phyloP scores from a whole-genome alignment of 306 rosid species.

The Acacia melanoxylon region DNA sequence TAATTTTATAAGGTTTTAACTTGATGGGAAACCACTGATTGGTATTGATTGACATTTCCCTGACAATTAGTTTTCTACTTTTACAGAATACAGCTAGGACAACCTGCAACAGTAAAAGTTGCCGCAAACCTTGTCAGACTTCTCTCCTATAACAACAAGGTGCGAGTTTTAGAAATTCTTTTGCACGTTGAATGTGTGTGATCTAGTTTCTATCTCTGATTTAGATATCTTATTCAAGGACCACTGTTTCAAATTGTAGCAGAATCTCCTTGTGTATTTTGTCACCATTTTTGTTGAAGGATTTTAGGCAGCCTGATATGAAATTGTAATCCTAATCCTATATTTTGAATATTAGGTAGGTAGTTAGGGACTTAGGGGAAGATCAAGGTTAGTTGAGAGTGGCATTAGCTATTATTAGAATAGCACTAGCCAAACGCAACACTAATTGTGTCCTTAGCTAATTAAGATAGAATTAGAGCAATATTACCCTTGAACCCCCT shows the following conservation, averaged over 20 bases:
- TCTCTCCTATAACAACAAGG: conserved; percentile 88
- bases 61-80: conserved; percentile 18
- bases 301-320: not conserved
- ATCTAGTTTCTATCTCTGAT: not conserved
- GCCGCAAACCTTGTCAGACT: conserved; percentile 94
- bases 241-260: not conserved
- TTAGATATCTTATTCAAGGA: not conserved
- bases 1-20: not conserved
- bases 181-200: conserved; percentile 4
- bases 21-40: not conserved
- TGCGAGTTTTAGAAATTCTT: conserved; percentile 29
- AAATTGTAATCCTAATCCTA: too few relatives aligned
- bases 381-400: too few relatives aligned
- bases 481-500: too few relatives aligned
- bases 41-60: not conserved
- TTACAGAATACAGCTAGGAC: conserved; percentile 88
- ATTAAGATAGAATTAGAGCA: too few relatives aligned
- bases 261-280: not conserved
- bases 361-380: too few relatives aligned
- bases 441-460: too few relatives aligned
- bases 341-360: too few relatives aligned
- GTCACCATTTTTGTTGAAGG: not conserved
- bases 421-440: too few relatives aligned
- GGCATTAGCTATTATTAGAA: too few relatives aligned
- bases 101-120: conserved; percentile 92